Evolutionary conservation across 192 early-diverging fungal genomes (phyloP), one percentile per base, ranked within the genome.

Genomic region (Gryganskiella cystojenkinii): DNA sequence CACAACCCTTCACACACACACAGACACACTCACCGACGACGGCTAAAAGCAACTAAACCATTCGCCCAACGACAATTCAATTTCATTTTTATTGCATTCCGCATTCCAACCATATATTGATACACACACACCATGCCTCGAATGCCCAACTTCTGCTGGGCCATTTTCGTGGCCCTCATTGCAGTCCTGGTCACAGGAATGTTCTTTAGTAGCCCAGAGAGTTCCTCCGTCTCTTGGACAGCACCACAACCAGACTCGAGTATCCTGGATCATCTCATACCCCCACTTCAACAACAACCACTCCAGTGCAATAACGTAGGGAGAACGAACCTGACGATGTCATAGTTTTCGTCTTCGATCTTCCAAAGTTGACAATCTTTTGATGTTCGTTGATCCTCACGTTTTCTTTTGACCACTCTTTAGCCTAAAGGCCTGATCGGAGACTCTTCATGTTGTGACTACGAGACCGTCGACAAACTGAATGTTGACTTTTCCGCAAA

Each of bases 401-500:
- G 25, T 52, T 43, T 40, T 54, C 3, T 55, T 44, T 53, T 59
- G 9, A 17, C 30, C 44, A 54, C 3, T 30, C 28, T 57, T 64
- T 76, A 88, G 86, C 85, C 86, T 13, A 75, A 70, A 13, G 89
- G 87, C 33, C 37, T 76, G 52, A 91, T 91, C 28, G 84, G 83
- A 24, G 90, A 91, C 65, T 80, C 87, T 15, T 80, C 87, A 11
- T 88, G 84, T 27, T 92, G 92, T 79, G 88, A 90, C 78, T 94
- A 88, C 67, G 88, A 92, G 60, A 85, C 88, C 4, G 83, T 95
- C 43, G 92, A 93, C 53, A 82, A 85, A 11, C 83, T 96, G 33
- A 98, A 98, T 80, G 75, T 85, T 33, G 86, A 87, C 19, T 81
- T 98, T 37, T 72, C 87, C 17, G 85, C 84, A 28, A 83, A 88